Conservation (phyloP, 169 alveolate species). For the Cryptosporidium ubiquitum region DNA sequence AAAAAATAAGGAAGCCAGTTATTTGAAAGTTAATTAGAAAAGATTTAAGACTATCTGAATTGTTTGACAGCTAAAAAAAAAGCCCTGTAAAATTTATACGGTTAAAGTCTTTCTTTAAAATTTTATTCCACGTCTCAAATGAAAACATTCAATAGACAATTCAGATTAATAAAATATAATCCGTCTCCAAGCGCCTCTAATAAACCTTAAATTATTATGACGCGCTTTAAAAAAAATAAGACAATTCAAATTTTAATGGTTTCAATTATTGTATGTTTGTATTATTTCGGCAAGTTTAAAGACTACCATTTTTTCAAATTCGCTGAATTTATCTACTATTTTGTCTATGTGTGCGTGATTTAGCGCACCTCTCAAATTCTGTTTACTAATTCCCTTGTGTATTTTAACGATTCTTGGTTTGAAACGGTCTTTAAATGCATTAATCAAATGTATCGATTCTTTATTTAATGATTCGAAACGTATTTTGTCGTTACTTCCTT, state of each 20-base stretch:
- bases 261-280: neutral
- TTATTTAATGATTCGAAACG: neutral
- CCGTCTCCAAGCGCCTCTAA: conserved; percentile 58
- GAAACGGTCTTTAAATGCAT: neutral
- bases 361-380: neutral
- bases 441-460: neutral
- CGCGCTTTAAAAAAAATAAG: neutral
- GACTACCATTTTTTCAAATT: conserved; percentile 4
- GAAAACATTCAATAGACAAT: neutral
- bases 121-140: conserved; percentile 14
- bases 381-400: neutral
- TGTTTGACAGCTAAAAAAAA: neutral
- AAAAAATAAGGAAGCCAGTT: neutral
- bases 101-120: neutral
- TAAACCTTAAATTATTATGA: neutral
- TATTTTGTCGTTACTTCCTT: neutral
- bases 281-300: neutral
- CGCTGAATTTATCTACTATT: neutral
- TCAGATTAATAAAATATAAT: neutral
- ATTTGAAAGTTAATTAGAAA: neutral
- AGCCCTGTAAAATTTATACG: neutral
- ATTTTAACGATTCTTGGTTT: neutral
- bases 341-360: neutral
- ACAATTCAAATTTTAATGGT: neutral
- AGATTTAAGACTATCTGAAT: neutral